Conservation (phyloP, 2,329 filamentous ascomycete species). For the Trichoderma citrinoviride region DNA sequence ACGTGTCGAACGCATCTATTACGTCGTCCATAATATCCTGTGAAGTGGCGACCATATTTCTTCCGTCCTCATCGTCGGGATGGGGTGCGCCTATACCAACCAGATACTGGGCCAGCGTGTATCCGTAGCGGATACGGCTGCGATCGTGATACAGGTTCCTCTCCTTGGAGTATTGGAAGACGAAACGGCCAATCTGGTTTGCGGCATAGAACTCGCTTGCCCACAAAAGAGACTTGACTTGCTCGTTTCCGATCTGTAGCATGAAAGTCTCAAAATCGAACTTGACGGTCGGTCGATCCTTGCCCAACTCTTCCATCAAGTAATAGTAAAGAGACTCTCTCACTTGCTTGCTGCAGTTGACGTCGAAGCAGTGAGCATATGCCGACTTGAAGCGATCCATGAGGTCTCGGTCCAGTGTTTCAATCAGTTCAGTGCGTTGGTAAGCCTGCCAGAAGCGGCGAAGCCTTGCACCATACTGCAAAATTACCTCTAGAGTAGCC, state of each 20-base stretch:
- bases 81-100: constrained; percentile 40
- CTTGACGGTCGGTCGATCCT: constrained; percentile 32
- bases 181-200: neutral
- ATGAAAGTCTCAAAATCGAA: constrained; percentile 41
- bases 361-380: neutral
- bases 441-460: neutral
- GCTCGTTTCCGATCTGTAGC: constrained; percentile 32
- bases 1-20: constrained; percentile 40
- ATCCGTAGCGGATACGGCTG: constrained; percentile 42
- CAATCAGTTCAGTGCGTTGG: neutral
- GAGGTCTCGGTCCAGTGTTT: neutral
- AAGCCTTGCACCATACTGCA: neutral
- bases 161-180: constrained; percentile 7
- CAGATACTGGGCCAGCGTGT: constrained; percentile 45
- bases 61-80: constrained; percentile 30
- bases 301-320: constrained; percentile 40
- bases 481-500: neutral
- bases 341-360: neutral
- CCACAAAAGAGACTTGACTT: constrained; percentile 30
- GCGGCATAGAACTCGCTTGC: neutral
- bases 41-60: neutral
- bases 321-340: constrained; percentile 41
- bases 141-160: constrained; percentile 42
- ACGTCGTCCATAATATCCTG: constrained; percentile 25
- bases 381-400: neutral